Evolutionary conservation across 2,329 filamentous ascomycete species (phyloP), one percentile per base, ranked within the genome.

Genomic region (Claviceps sp.): DNA sequence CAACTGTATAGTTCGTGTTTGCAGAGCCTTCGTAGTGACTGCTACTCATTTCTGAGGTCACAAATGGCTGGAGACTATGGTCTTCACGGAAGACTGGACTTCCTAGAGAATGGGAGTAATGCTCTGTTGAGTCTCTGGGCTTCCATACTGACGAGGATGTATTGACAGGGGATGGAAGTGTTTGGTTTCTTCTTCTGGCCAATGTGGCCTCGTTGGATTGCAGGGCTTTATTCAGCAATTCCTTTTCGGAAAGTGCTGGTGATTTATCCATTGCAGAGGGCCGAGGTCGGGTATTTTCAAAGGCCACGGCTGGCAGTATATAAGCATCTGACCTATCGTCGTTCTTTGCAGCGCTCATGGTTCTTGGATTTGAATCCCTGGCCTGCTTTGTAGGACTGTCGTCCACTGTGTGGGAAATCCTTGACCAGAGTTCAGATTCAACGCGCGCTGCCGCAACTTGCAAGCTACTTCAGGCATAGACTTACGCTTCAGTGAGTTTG

Each of bases 401-500:
- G 23, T 60, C 59, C 14, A 65, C 56, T 49, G 64, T 66, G 17
- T 59, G 57, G 9, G 64, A 64, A 46, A 70, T 68, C 13, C 67
- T 69, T 47, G 44, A 36, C n/a, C 5, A 1, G 20, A 2, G 1
- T 55, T 29, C 11, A 50, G 45, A 29, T n/a, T n/a, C 39, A 4
- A 14, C 22, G n/a, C 16, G n/a, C 20, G 11, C 17, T 40, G n/a
- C 11, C 36, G 23, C 37, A 20, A 20, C 20, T 20, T 20, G 20
- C 20, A 8, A 22, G 20, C 37, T 37, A 20, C 45, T 17, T 11
- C 44, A 39, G 13, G 9, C 29, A 34, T 34, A 42, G 39, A 48
- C 70, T 54, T 64, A 75, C 74, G 67, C 70, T 47, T 71, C 66
- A 3, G 73, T 69, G 44, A 76, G 63, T 53, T 65, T 71, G 52